Evolutionary conservation across 371 early-diverging fungal genomes (phyloP).

Genomic region (Batrachochytrium dendrobatidis): DNA sequence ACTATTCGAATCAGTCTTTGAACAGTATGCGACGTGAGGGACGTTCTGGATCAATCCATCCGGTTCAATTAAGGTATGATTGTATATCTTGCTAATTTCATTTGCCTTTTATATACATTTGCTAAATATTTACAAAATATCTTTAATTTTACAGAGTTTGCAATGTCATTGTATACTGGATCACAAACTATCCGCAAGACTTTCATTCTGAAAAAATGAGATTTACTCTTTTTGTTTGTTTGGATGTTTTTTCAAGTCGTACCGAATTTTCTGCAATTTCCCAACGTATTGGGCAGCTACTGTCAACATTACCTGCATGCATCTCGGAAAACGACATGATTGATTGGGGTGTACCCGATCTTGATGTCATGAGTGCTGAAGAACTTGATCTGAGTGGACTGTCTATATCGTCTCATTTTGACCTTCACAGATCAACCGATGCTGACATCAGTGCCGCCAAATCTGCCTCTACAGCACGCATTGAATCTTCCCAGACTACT

Average conservation of each 20-base stretch:
- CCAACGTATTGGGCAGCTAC: slow-evolving; percentile 20
- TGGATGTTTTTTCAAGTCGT: slow-evolving; percentile 23
- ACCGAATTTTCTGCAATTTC: slow-evolving; percentile 25
- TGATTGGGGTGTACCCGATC: slow-evolving; percentile 26
- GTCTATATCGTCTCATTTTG: no score
- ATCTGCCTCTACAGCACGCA: no score
- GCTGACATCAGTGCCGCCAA: no score
- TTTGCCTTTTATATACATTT: not conserved
- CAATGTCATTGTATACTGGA: slow-evolving; percentile 35
- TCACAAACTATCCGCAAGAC: slow-evolving; percentile 29
- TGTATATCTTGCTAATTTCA: not conserved
- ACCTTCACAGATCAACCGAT: no score
- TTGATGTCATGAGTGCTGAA: slow-evolving; percentile 9
- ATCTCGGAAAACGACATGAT: slow-evolving; percentile 8
- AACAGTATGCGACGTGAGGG: no score
- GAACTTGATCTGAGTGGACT: no score
- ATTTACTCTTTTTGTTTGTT: slow-evolving; percentile 31
- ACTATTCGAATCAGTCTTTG: not conserved
- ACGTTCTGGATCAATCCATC: not conserved
- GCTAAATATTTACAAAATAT: not conserved
- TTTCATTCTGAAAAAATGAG: slow-evolving; percentile 33
- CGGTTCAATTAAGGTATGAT: slow-evolving; percentile 1
- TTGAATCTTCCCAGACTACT: no score
- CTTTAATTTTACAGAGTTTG: slow-evolving; percentile 26
- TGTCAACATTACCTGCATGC: slow-evolving; percentile 11